Percentiles rank a stretch among this genome's conserved stretches.
These are phyloP conservation scores for Boletus insuetus DNA, from an alignment of 768 basidiomycete species.

Conservation along the genomic window DNA sequence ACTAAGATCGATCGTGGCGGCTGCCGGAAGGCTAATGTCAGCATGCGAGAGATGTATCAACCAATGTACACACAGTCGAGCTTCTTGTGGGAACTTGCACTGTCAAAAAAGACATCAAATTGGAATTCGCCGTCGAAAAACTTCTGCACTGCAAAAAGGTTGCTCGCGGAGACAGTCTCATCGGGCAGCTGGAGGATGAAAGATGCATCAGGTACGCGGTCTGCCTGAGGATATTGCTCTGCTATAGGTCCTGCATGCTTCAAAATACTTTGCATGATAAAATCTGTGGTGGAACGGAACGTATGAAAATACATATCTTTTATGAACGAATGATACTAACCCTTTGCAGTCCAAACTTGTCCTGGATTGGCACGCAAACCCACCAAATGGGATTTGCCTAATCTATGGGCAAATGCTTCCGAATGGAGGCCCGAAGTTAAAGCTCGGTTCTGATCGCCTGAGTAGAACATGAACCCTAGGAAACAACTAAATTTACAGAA, in stretches of 20 bases:
- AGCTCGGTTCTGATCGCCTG: conserved; percentile 59
- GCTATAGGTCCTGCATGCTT: conserved; percentile 54
- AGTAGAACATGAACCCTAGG: conserved; percentile 6
- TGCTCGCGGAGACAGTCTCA: conserved; percentile 67
- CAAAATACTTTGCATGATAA: conserved; percentile 59
- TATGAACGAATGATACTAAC: conserved; percentile 34
- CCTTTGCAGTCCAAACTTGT: conserved; percentile 83
- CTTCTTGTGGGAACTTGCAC: conserved; percentile 60
- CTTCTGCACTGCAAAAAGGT: conserved; percentile 87
- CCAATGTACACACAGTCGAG: conserved; percentile 53
- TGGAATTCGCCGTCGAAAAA: conserved; percentile 80
- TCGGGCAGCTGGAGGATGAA: conserved; percentile 76
- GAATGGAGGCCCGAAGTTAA: conserved; percentile 56
- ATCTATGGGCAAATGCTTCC: conserved; percentile 52
- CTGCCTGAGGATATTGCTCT: conserved; percentile 47
- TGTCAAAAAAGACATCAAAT: conserved; percentile 89
- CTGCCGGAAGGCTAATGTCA: conserved; percentile 36
- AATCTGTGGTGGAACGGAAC: conserved; percentile 40
- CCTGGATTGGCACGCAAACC: conserved; percentile 62
- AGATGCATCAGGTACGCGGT: conserved; percentile 71
- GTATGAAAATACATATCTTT: background rate
- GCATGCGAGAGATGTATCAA: background rate
- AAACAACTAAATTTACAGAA: background rate
- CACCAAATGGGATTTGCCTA: conserved; percentile 69
- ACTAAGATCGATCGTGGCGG: conserved; percentile 61